Percentiles rank a stretch among this genome's conserved stretches.
Evolutionary conservation across 306 rosid species (phyloP).

Genomic region (Trifolium subterraneum): DNA sequence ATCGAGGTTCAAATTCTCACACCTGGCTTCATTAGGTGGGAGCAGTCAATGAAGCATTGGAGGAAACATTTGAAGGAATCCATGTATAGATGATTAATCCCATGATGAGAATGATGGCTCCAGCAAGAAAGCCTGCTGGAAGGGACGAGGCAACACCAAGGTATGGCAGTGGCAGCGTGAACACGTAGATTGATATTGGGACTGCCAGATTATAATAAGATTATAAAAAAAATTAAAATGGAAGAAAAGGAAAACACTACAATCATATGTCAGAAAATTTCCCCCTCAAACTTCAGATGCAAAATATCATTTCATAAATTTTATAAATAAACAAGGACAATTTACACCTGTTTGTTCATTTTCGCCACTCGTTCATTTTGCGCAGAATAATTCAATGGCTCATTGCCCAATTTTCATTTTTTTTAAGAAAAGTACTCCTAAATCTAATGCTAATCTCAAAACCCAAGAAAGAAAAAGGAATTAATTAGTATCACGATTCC

Average conservation of each 20-base stretch:
- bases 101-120: slow-evolving; percentile 64
- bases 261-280: background rate
- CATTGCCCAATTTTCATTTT: background rate
- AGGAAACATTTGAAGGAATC: slow-evolving; percentile 60
- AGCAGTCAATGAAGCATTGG: slow-evolving; percentile 47
- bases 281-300: background rate
- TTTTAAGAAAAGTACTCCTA: background rate
- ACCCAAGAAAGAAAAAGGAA: slow-evolving; percentile 5
- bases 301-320: background rate
- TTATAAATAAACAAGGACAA: background rate
- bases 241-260: background rate
- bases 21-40: slow-evolving; percentile 40
- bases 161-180: slow-evolving; percentile 87
- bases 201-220: slow-evolving; percentile 55
- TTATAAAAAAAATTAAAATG: background rate
- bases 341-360: background rate
- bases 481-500: background rate
- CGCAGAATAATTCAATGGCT: background rate
- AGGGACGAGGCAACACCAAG: slow-evolving; percentile 75
- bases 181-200: slow-evolving; percentile 73
- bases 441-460: slow-evolving; percentile 6
- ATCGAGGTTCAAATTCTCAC: slow-evolving; percentile 9
- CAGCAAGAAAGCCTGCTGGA: slow-evolving; percentile 80
- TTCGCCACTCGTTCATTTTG: background rate
- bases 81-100: slow-evolving; percentile 79